These are phyloP conservation scores for Eucalyptus sp. DNA, from an alignment of 345 rosid species.

Conservation along the genomic window DNA sequence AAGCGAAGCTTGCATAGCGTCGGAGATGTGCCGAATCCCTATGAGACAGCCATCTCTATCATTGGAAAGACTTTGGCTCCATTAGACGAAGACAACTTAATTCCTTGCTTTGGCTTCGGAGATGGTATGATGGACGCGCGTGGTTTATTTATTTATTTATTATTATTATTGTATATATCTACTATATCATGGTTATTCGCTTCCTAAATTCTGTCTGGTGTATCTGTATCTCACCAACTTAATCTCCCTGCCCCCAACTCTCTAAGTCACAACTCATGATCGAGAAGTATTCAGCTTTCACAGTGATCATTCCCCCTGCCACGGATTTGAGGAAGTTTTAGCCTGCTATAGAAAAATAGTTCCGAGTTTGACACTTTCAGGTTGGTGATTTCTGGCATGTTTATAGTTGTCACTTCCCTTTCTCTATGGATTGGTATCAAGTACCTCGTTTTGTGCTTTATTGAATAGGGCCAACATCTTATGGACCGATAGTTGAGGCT, in stretches of 20 bases:
- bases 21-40: conserved; percentile 65
- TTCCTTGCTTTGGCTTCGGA: conserved; percentile 97
- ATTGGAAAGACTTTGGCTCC: conserved; percentile 84
- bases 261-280: conserved; percentile 80
- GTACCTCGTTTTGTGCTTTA: background rate
- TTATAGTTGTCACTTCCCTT: background rate
- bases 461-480: conserved; percentile 79
- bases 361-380: conserved; percentile 67
- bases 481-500: conserved; percentile 86
- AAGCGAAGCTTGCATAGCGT: conserved; percentile 69
- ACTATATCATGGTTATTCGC: background rate
- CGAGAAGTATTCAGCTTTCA: conserved; percentile 87
- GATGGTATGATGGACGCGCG: conserved; percentile 45
- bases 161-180: background rate
- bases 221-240: background rate
- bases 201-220: background rate
- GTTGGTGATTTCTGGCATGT: conserved; percentile 16
- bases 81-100: conserved; percentile 93
- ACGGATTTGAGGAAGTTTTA: conserved; percentile 93
- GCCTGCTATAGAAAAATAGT: conserved; percentile 64
- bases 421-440: background rate
- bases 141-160: background rate
- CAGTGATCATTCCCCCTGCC: conserved; percentile 56
- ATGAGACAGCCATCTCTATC: conserved; percentile 87
- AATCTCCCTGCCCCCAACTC: background rate